Base-by-base conservation (phyloP, 805 yeast species). In the Cyberlindnera euphorbiae region DNA sequence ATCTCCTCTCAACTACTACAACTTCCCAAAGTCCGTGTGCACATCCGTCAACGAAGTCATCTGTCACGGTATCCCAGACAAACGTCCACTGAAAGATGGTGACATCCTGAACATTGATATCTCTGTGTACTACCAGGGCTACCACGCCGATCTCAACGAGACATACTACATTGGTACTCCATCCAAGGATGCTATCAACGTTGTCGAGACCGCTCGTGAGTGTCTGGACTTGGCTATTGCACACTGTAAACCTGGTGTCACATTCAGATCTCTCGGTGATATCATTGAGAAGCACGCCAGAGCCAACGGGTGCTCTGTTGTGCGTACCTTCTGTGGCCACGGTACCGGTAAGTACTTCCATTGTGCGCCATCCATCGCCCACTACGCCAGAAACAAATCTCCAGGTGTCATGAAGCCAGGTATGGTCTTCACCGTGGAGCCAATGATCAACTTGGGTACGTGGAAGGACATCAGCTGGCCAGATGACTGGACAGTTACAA, bases 41-140 rank as follows among this genome's bases (percentile, higher is more conserved):
- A 87, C 96, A 1, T 87, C 96, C 2, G 82, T 93, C 29, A 93
- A 93, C 62, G 98, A 93, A 67, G 79, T 88, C 39, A 84, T 93
- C 42, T 93, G 98, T 59, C 98, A 93, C 61, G 98, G 98, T 45
- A 84, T 93, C 41, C 98, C 98, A 18, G 98, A 93, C 62, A 73
- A 84, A 64, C 74, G 89, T 37, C 79, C 79, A 23, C 71, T 93
- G 45, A 65, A 85, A 59, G 97, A 90, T 48, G 98, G 98, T 41
- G 98, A 93, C 58, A 90, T 93, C 49, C 74, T 93, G 42, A 93
- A 93, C 57, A 66, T 93, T 46, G 98, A 93, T 59, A 85, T 93
- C 32, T 74, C 96, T 4, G 60, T 93, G 36, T 93, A 74, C 64
- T 76, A 82, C 61, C 75, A 83, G 47, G 98, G 98, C 2, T 77